A percentile compares a stretch with the other conserved stretches of the same genome.
Conservation (phyloP, 2,329 filamentous ascomycete species). For the Aspergillus glaucus region DNA sequence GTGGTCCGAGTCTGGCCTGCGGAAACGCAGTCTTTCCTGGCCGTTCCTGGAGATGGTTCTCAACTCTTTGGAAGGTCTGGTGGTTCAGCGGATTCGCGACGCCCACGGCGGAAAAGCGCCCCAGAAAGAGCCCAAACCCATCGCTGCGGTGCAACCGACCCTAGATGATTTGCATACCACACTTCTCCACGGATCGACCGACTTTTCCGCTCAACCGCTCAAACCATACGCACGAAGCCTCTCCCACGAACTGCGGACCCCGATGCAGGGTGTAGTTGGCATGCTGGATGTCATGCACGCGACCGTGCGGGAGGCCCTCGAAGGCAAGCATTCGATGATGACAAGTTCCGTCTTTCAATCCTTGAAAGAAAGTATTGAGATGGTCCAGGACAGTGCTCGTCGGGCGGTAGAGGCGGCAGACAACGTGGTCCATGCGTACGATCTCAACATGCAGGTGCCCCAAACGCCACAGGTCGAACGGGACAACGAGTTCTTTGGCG, state of each 20-base stretch:
- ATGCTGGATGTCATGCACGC: constrained; percentile 74
- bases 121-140: constrained; percentile 12
- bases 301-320: constrained; percentile 60
- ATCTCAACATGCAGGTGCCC: constrained; percentile 69
- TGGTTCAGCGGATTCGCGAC: constrained; percentile 53
- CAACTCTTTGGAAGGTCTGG: constrained; percentile 62
- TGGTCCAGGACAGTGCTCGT: constrained; percentile 66
- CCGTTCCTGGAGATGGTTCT: constrained; percentile 61
- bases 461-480: constrained; percentile 49
- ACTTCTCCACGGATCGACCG: constrained; percentile 51
- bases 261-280: constrained; percentile 69
- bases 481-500: constrained; percentile 27
- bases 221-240: constrained; percentile 67
- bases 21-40: constrained; percentile 55
- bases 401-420: constrained; percentile 67
- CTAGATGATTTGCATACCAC: constrained; percentile 32
- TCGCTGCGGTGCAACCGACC: constrained; percentile 15
- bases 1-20: constrained; percentile 60
- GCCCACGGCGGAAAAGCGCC: constrained; percentile 38
- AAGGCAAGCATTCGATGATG: constrained; percentile 46
- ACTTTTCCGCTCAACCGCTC: constrained; percentile 55
- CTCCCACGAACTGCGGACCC: constrained; percentile 65
- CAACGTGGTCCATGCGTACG: constrained; percentile 69
- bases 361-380: constrained; percentile 63
- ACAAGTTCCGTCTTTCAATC: constrained; percentile 54